A percentile compares a stretch with the other conserved stretches of the same genome.
Conservation (phyloP, 306 rosid genomes). For the Vachellia collinsii region DNA sequence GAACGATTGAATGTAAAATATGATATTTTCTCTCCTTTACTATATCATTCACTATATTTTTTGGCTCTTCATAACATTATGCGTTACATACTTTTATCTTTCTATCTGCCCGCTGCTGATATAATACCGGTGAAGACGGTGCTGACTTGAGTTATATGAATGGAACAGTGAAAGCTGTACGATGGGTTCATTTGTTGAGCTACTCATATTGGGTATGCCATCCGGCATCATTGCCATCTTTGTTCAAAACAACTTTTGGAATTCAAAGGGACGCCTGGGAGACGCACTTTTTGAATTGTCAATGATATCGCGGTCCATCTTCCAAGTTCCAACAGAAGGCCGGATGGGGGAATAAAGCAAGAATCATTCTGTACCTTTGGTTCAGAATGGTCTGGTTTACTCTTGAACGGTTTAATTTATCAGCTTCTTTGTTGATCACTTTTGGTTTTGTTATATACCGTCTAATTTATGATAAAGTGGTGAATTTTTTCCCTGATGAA, state of each 20-base stretch:
- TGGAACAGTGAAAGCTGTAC: slow-evolving; percentile 34
- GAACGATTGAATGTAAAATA: neutral
- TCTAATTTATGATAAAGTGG: slow-evolving; percentile 9
- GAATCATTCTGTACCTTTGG: slow-evolving; percentile 40
- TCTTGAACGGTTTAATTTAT: slow-evolving; percentile 35
- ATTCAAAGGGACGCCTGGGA: slow-evolving; percentile 26
- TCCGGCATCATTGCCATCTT: slow-evolving; percentile 40
- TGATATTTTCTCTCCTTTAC: slow-evolving; percentile 26
- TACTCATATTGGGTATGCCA: slow-evolving; percentile 36
- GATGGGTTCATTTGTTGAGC: slow-evolving; percentile 8
- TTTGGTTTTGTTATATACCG: neutral
- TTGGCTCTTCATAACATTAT: slow-evolving; percentile 26
- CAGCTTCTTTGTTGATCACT: neutral
- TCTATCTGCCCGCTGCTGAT: slow-evolving; percentile 42
- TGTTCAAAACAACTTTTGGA: slow-evolving; percentile 45
- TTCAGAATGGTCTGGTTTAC: slow-evolving; percentile 39
- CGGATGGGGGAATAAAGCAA: slow-evolving; percentile 33
- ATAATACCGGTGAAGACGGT: slow-evolving; percentile 25
- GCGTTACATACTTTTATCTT: slow-evolving; percentile 9
- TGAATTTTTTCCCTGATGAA: slow-evolving; percentile 37
- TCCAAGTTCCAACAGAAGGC: slow-evolving; percentile 25
- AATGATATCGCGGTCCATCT: slow-evolving; percentile 43
- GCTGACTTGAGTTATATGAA: slow-evolving; percentile 32
- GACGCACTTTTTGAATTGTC: slow-evolving; percentile 38
- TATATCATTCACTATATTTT: slow-evolving; percentile 12